These are phyloP conservation scores for Bryum argenteum DNA, from an alignment of 225 moss, liverwort and hornwort species.

Conservation along the genomic window DNA sequence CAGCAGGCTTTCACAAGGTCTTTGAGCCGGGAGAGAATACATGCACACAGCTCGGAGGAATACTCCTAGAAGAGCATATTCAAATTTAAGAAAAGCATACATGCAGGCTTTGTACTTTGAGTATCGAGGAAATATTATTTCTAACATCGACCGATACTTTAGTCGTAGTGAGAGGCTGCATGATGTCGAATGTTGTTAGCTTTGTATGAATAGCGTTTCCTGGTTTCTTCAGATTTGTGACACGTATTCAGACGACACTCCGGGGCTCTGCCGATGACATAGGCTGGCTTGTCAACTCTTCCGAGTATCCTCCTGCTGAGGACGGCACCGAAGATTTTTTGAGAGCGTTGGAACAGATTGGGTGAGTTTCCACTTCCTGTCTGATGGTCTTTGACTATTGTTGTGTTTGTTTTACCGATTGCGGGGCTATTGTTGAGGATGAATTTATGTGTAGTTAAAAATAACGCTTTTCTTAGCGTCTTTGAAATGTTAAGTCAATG, in stretches of 20 bases:
- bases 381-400: neutral
- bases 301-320: constrained; percentile 67
- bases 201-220: neutral
- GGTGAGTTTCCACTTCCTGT: constrained; percentile 48
- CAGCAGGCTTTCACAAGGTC: constrained; percentile 9
- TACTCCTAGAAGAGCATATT: constrained; percentile 6
- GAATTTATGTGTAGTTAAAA: constrained; percentile 12
- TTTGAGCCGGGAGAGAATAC: constrained; percentile 13
- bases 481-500: constrained; percentile 7
- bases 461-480: neutral
- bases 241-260: constrained; percentile 89
- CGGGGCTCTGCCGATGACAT: constrained; percentile 93
- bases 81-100: constrained; percentile 20
- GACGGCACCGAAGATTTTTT: constrained; percentile 86
- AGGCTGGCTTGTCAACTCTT: constrained; percentile 85
- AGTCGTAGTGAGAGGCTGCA: constrained; percentile 16
- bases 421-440: neutral
- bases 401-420: neutral
- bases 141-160: constrained; percentile 13
- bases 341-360: constrained; percentile 84
- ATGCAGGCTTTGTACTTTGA: constrained; percentile 17
- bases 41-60: neutral
- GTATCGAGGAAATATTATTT: constrained; percentile 20
- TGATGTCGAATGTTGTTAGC: constrained; percentile 17
- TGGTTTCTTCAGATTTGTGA: constrained; percentile 65